Conservation (phyloP, 2,329 filamentous ascomycete genomes). For the Septoria linicola region DNA sequence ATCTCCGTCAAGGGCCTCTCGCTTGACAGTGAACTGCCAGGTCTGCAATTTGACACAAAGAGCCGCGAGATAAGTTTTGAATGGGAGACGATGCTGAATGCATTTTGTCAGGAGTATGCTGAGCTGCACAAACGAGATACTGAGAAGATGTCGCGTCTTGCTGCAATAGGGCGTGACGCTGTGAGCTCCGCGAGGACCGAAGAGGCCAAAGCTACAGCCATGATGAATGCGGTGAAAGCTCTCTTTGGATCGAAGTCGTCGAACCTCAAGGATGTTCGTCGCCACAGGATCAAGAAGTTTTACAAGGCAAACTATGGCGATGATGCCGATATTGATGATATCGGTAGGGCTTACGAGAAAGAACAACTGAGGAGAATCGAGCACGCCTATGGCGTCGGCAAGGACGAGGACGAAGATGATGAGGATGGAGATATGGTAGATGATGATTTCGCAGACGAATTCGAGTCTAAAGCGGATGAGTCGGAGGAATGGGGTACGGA, state of each 20-base stretch:
- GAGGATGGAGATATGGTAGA: not conserved
- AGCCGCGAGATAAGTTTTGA: slow-evolving; percentile 1
- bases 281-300: not conserved
- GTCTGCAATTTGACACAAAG: not conserved
- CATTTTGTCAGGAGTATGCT: slow-evolving; percentile 1
- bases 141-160: not conserved
- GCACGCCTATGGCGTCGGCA: not conserved
- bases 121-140: not conserved
- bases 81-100: slow-evolving; percentile 2
- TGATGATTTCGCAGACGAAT: not conserved
- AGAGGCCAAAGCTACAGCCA: not conserved
- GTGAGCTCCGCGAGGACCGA: not conserved
- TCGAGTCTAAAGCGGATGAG: not conserved
- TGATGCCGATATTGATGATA: not conserved
- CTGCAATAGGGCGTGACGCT: not conserved
- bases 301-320: not conserved
- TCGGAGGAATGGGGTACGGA: not conserved
- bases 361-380: not conserved
- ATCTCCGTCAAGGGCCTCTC: not conserved
- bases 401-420: not conserved
- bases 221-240: not conserved
- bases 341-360: not conserved
- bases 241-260: not conserved
- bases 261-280: not conserved
- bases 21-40: not conserved